Percentiles rank a stretch among this genome's conserved stretches.
Conservation (phyloP, 2,329 filamentous ascomycete species). For the Ascochyta pisi region DNA sequence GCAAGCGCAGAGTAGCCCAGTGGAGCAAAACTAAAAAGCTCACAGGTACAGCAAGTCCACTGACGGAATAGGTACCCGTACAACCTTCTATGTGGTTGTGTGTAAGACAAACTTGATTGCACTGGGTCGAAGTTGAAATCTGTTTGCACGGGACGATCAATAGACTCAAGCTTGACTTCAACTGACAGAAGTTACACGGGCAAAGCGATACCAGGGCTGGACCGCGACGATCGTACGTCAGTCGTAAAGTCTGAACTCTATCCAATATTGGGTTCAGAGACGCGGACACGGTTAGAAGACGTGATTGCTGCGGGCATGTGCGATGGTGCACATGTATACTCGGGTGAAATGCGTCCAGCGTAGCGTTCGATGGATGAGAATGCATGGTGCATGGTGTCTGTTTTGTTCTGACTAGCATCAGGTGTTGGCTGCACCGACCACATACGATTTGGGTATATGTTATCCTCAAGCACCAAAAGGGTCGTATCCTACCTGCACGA, state of each 20-base stretch:
- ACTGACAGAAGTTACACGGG: not conserved
- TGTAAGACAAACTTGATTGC: not conserved
- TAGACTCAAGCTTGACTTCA: not conserved
- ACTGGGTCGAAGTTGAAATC: not conserved
- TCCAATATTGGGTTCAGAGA: not conserved
- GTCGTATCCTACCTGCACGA: too few species aligned
- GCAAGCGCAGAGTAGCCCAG: too few species aligned
- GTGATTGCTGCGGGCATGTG: not conserved
- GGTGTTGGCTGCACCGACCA: not conserved
- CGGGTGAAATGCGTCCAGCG: too few species aligned
- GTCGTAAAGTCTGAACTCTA: not conserved
- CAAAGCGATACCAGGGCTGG: not conserved
- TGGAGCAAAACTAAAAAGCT: not conserved
- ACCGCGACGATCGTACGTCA: slow-evolving; percentile 4
- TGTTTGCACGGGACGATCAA: not conserved
- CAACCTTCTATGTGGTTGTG: not conserved
- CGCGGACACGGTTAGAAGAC: not conserved
- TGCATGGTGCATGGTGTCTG: not conserved
- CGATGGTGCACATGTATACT: not conserved
- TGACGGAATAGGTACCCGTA: not conserved
- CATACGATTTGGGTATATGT: not conserved
- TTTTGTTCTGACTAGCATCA: not conserved
- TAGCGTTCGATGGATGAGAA: not conserved
- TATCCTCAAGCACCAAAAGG: not conserved
- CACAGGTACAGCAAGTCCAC: not conserved